Base-by-base conservation (phyloP, 495 filamentous ascomycete genomes). In the Penicillium mononematosum region DNA sequence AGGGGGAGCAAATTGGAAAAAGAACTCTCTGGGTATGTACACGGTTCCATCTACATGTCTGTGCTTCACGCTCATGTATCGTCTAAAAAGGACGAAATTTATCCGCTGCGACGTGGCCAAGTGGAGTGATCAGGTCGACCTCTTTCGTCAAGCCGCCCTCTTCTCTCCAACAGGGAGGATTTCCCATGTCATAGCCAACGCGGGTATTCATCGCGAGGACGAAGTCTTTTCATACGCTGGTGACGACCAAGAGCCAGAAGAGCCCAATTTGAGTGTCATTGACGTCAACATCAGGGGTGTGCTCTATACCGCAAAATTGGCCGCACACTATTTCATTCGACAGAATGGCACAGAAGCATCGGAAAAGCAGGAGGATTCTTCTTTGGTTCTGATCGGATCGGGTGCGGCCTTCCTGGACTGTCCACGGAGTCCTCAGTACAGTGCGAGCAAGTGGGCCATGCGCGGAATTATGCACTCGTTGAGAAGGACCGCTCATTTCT, bases 111-210 rank as follows among this genome's bases (percentile, higher is more conserved):
- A 64, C 24, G 49, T 45, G 5, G 14, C 53, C 8, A 50, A 41
- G 51, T 81, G 75, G 66, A 53, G 55, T 4, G 48, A 70, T 14
- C 73, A 78, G 63, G 71, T 66, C 14, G 44, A 57, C 0, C 61
- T 78, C 10, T 79, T 81, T 66, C 54, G 60, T 27, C 55, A 61
- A 20, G 75, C 74, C 1, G 14, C 25, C 0, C 71, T 64, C 41
- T 61, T 70, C 34, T 74, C 65, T 45, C 62, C 62, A 22, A 66
- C 62, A 6, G 67, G 64, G 1, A 68, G 70, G 11, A 68, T 81
- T 8, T 72, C 75, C 55, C 79, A 77, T 65, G 68, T 71, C 36
- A 68, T 76, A 9, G 71, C 73, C 0, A 79, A 81, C 56, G 77
- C 77, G 5, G 77, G 78, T 3, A 75, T 79, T 50, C 68, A 75